Evolutionary conservation across 2,329 filamentous ascomycete genomes (phyloP).

Genomic region (Cyclaneusma minus): DNA sequence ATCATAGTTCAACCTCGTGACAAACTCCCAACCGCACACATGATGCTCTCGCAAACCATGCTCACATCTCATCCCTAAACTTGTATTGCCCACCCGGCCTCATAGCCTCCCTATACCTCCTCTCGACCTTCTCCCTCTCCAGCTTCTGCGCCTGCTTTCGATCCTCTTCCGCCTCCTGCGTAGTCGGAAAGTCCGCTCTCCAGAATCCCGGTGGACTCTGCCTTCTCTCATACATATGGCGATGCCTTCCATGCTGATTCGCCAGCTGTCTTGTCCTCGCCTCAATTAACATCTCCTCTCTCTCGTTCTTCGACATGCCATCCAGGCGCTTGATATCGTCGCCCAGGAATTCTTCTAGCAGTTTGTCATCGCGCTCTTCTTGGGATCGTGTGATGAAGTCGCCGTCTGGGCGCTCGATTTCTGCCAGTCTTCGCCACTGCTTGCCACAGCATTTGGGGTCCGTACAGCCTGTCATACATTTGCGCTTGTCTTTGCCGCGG

Average conservation of each 20-base stretch:
- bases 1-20: no score
- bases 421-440: constrained; percentile 16
- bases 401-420: constrained; percentile 6
- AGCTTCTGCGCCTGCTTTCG: constrained; percentile 46
- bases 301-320: constrained; percentile 42
- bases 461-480: constrained; percentile 46
- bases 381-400: constrained; percentile 9
- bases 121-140: constrained; percentile 49
- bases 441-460: constrained; percentile 35
- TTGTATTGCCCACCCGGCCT: constrained; percentile 60
- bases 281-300: constrained; percentile 52
- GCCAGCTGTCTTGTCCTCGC: constrained; percentile 61
- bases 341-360: constrained; percentile 37
- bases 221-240: constrained; percentile 55
- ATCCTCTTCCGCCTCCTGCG: constrained; percentile 61
- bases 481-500: constrained; percentile 39
- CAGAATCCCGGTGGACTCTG: constrained; percentile 77
- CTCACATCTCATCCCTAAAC: constrained; percentile 73
- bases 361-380: constrained; percentile 26
- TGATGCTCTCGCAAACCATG: no score
- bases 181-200: constrained; percentile 76
- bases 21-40: no score
- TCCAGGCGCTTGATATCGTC: constrained; percentile 42
- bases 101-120: constrained; percentile 71
- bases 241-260: constrained; percentile 62